phyloP scores from a whole-genome alignment of 2,329 filamentous ascomycete genomes.

The Camillea tinctor region DNA sequence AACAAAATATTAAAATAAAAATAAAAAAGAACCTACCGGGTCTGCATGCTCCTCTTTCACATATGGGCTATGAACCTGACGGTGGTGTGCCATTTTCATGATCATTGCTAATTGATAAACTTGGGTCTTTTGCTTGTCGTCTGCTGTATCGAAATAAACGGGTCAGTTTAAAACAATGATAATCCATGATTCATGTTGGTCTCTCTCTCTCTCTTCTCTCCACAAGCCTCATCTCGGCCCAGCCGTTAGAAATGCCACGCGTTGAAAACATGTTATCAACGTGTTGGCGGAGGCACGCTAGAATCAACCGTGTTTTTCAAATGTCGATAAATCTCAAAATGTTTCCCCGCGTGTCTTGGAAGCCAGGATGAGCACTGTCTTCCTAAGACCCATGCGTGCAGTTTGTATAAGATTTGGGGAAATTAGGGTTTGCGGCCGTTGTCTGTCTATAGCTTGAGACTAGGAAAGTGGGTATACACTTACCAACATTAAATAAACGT shows the following conservation, averaged over 20 bases:
- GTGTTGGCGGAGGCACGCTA: slow-evolving; percentile 17
- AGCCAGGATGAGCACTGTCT: slow-evolving; percentile 12
- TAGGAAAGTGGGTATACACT: background rate
- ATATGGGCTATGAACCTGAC: slow-evolving; percentile 42
- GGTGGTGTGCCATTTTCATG: slow-evolving; percentile 46
- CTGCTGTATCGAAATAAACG: slow-evolving; percentile 10
- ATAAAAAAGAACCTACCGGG: slow-evolving; percentile 36
- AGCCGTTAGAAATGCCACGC: slow-evolving; percentile 24
- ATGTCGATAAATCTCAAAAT: slow-evolving; percentile 10
- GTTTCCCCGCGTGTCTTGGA: slow-evolving; percentile 17
- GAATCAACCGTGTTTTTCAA: slow-evolving; percentile 9
- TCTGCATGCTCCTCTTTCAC: slow-evolving; percentile 44
- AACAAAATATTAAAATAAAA: background rate
- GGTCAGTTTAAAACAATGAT: slow-evolving; percentile 24
- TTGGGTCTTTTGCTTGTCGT: slow-evolving; percentile 5
- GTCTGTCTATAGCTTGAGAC: background rate
- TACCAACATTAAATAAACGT: background rate
- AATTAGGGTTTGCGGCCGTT: background rate
- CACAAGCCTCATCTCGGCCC: slow-evolving; percentile 25
- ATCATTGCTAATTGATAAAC: slow-evolving; percentile 33
- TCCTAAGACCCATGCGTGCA: slow-evolving; percentile 9
- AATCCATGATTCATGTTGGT: slow-evolving; percentile 21
- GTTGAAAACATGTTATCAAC: slow-evolving; percentile 14
- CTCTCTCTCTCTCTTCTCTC: slow-evolving; percentile 24
- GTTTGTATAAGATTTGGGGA: background rate